Evolutionary conservation across 768 basidiomycete species (phyloP), one percentile per base, ranked within the genome.

Genomic region (Leccinum longicurvipes): DNA sequence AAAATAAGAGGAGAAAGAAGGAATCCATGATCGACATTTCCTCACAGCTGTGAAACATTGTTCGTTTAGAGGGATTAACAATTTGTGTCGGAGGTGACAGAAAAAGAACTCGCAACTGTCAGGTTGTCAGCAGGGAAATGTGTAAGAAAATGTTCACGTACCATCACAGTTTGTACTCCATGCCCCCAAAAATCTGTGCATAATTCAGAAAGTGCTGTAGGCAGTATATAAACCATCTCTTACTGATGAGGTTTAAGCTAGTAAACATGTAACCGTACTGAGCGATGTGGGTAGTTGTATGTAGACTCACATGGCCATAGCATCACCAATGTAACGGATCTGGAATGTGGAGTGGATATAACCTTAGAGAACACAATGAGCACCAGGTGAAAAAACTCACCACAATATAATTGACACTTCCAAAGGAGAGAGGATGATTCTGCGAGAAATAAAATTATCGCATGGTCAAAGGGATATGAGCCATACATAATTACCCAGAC

Each of bases 171-270:
- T 14, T 50, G 53, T 11, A 39, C 21, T 19, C 27, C 48, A 1
- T 15, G 19, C 41, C 47, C 62, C 36, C 57, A 29, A 28, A 64
- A 66, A 28, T 51, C 64, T 66, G 6, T 25, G 10, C 11, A 28
- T 41, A 17, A 6, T 6, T 55, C 28, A 56, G 32, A 1, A 1
- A 25, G 9, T 6, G 14, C 23, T 10, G 1, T 49, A 5, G 3
- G 12, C 2, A 2, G 3, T 17, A 29, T 8, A 50, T 11, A 27
- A 47, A n/a, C n/a, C 0, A 10, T n/a, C 5, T 0, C 51, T 6
- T 42, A 67, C 65, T 19, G 10, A 57, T 31, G 31, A 57, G 31
- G 21, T 56, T 57, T 52, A 64, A 34, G 28, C 65, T 66, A n/a
- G n/a, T n/a, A 36, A 8, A 36, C 2, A 0, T 10, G 1, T 12